A percentile compares a stretch with the other conserved stretches of the same genome.
Conservation (phyloP, 768 basidiomycete species). For the Lentinula sp. region DNA sequence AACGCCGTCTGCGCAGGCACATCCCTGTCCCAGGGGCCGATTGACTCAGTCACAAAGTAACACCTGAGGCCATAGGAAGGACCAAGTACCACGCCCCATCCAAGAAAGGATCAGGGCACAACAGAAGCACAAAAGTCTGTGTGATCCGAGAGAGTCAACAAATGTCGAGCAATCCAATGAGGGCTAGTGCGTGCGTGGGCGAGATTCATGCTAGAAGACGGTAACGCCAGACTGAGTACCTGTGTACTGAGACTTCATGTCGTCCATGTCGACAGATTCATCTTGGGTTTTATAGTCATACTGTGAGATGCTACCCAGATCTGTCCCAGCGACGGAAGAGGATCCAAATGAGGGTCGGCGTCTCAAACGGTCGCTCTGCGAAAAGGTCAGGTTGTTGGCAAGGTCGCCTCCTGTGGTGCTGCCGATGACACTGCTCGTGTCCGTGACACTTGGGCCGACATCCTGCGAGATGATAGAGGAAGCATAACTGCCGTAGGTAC, state of each 20-base stretch:
- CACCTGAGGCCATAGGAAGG: not conserved
- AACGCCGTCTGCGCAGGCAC: not conserved
- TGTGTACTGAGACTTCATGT: conserved; percentile 85
- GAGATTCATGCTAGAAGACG: conserved; percentile 48
- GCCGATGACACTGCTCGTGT: conserved; percentile 58
- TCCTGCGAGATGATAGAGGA: conserved; percentile 94
- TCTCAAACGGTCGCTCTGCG: conserved; percentile 85
- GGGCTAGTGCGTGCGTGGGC: not conserved
- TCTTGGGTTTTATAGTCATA: conserved; percentile 90
- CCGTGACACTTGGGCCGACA: conserved; percentile 57
- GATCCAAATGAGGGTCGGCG: conserved; percentile 67
- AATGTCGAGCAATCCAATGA: not conserved
- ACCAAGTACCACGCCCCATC: not conserved
- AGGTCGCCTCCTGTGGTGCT: not conserved
- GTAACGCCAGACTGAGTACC: conserved; percentile 84
- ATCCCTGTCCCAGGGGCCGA: not conserved
- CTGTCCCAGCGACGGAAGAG: conserved; percentile 70
- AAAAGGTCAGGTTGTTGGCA: conserved; percentile 60
- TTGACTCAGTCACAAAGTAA: not conserved
- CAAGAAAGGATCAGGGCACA: not conserved
- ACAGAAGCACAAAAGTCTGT: not conserved
- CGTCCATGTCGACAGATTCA: conserved; percentile 71
- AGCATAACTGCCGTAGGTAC: conserved; percentile 75
- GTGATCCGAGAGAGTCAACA: not conserved
- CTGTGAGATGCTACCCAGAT: conserved; percentile 72